A percentile compares a stretch with the other conserved stretches of the same genome.
Conservation (phyloP, 768 basidiomycete species). For the Atractiella rhizophila region DNA sequence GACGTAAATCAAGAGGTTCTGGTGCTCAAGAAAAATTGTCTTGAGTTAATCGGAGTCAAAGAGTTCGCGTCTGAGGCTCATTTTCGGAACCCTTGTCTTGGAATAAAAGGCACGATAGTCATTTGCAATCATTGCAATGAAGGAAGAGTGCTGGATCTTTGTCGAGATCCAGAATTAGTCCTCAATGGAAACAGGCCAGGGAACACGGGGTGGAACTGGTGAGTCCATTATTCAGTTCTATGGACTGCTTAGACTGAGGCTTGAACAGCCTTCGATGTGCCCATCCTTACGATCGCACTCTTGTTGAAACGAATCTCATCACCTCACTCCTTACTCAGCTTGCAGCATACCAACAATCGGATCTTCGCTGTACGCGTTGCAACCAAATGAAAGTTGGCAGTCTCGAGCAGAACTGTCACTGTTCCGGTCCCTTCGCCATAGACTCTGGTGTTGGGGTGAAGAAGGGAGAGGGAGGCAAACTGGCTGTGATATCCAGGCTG, state of each 20-base stretch:
- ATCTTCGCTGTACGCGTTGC: conserved; percentile 67
- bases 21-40: conserved; percentile 58
- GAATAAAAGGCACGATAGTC: conserved; percentile 53
- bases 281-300: conserved; percentile 62
- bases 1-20: conserved; percentile 72
- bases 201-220: conserved; percentile 70
- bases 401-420: conserved; percentile 55
- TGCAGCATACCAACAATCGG: conserved; percentile 58
- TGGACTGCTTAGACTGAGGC: conserved; percentile 20
- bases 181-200: conserved; percentile 38
- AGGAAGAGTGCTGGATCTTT: background rate
- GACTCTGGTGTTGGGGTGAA: too few species aligned
- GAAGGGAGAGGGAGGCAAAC: too few species aligned
- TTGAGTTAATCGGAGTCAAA: conserved; percentile 61
- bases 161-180: background rate
- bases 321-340: conserved; percentile 45
- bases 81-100: conserved; percentile 68
- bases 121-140: conserved; percentile 45
- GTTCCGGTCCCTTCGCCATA: conserved; percentile 59
- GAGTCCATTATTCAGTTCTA: conserved; percentile 22
- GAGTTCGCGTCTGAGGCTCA: conserved; percentile 57
- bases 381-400: conserved; percentile 75
- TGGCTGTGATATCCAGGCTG: too few species aligned
- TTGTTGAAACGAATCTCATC: conserved; percentile 67
- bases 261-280: conserved; percentile 52